These are phyloP conservation scores for Ganoderma lingzhi DNA, from an alignment of 1,284 basidiomycete genomes.

Conservation along the genomic window DNA sequence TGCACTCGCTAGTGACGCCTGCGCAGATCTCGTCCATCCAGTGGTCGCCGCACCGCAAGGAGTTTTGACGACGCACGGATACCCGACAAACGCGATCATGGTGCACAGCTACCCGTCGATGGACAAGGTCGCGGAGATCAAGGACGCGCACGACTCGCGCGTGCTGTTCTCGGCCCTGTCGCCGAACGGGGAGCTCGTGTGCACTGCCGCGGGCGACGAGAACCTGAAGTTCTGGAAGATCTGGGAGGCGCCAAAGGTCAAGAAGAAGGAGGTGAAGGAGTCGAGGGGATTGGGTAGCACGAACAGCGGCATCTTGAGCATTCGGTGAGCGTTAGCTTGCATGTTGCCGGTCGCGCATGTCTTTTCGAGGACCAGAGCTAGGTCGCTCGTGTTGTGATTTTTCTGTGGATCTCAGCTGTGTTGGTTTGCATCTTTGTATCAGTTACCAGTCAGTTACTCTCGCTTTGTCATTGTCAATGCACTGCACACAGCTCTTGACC, in stretches of 20 bases:
- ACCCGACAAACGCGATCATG: slow-evolving; percentile 67
- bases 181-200: slow-evolving; percentile 89
- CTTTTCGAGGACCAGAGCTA: background rate
- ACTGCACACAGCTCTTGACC: background rate
- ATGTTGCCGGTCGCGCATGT: background rate
- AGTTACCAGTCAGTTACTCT: background rate
- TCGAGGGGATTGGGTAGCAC: slow-evolving; percentile 40
- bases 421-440: slow-evolving; percentile 7
- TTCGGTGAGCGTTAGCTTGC: slow-evolving; percentile 31
- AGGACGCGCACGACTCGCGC: slow-evolving; percentile 91
- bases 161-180: slow-evolving; percentile 88
- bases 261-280: slow-evolving; percentile 57
- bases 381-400: background rate
- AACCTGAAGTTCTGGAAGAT: slow-evolving; percentile 93
- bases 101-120: slow-evolving; percentile 62
- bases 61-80: slow-evolving; percentile 95
- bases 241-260: slow-evolving; percentile 70
- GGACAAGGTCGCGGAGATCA: slow-evolving; percentile 85
- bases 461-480: slow-evolving; percentile 2
- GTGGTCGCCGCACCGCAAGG: slow-evolving; percentile 91
- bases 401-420: background rate
- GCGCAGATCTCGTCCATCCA: slow-evolving; percentile 94
- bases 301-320: slow-evolving; percentile 39
- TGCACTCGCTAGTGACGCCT: slow-evolving; percentile 85
- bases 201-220: slow-evolving; percentile 92